Conservation (phyloP, 106 monocot species). For the Allium sativum region DNA sequence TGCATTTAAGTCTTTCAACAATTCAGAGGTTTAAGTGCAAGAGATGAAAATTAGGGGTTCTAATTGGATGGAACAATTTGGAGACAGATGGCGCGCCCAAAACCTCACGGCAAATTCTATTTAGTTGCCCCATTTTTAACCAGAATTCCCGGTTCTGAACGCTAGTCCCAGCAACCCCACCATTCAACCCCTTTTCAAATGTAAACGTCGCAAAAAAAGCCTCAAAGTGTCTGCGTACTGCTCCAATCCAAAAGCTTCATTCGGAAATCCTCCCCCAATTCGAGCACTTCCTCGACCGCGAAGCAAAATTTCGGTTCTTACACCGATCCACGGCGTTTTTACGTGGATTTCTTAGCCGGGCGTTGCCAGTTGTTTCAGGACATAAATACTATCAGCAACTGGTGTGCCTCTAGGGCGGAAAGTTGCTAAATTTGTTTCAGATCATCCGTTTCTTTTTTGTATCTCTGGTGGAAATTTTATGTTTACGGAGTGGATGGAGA, state of each 20-base stretch:
- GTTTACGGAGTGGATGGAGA: constrained; percentile 61
- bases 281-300: constrained; percentile 44
- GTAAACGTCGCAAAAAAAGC: constrained; percentile 61
- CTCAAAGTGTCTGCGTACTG: constrained; percentile 47
- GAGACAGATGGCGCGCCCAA: no score
- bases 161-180: constrained; percentile 2
- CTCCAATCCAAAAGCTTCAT: constrained; percentile 44
- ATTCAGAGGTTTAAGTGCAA: no score
- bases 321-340: constrained; percentile 59
- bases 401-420: constrained; percentile 70
- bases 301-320: constrained; percentile 70
- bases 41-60: no score
- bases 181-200: constrained; percentile 21
- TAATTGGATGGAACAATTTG: no score
- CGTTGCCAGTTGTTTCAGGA: constrained; percentile 43
- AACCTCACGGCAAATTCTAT: no score
- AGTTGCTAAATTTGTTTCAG: constrained; percentile 23
- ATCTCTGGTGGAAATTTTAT: constrained; percentile 27
- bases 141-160: constrained; percentile 1
- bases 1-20: no score
- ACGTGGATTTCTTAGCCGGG: constrained; percentile 26
- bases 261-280: constrained; percentile 23
- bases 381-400: constrained; percentile 64
- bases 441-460: constrained; percentile 53
- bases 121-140: not conserved